Evolutionary conservation across 106 monocot species (phyloP), one percentile per base, ranked within the genome.

Genomic region (Apostasia shenzhenica): DNA sequence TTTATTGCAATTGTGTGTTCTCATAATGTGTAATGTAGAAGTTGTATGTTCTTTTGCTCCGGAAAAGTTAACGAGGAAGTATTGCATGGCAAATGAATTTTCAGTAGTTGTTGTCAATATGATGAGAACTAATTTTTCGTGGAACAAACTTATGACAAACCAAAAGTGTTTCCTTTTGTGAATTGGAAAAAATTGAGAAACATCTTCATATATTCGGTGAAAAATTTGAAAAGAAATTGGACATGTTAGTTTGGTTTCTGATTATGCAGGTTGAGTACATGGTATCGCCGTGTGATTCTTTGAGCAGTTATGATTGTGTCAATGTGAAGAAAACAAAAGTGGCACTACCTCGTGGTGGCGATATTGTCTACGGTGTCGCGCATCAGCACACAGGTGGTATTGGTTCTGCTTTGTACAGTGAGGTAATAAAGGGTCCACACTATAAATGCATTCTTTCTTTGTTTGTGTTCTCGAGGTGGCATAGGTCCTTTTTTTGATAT

Each of bases 311-410:
- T 55, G 55, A 63, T 5, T 94, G 90, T 63, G 54, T 85, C 26
- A 57, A 94, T 67, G 69, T 26, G 3, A 85, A 79, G 69, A 83
- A 41, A 45, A 37, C 83, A 10, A 72, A 47, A 52, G 3, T 76
- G n/a, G 72, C 64, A 11, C 61, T 94, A 50, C 91, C 91, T 10
- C 78, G 45, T 43, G 94, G 91, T 46, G 94, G 94, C 62, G 77
- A 85, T 56, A 66, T 94, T 6, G 65, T 94, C 14, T 94, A 91
- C 47, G 94, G 81, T 42, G 87, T 80, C 51, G 80, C 90, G 1
- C 94, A 94, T 76, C 91, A 87, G 63, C 94, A 94, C 48, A 54
- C 85, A 3, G 87, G 78, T 39, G 94, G 94, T 49, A 1, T 68
- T 26, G 87, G 94, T 47, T 63, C 82, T 47, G 56, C 82, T 26